A percentile compares a stretch with the other conserved stretches of the same genome.
phyloP scores from a whole-genome alignment of 2,329 filamentous ascomycete genomes.

The Lachnellula hyalina region DNA sequence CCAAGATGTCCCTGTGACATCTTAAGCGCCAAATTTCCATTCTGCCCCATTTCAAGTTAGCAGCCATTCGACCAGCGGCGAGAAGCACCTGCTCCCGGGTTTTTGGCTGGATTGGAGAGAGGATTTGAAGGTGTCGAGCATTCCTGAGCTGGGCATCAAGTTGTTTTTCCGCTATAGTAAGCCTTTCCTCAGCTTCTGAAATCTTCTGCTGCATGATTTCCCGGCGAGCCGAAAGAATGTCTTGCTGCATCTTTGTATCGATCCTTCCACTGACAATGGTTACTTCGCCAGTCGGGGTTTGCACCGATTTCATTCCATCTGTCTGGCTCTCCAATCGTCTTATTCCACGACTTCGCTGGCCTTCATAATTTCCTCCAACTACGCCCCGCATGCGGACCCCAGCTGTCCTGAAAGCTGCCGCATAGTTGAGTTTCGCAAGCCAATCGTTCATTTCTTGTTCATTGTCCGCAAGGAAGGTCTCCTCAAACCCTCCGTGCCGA shows the following conservation, averaged over 20 bases:
- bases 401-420: conserved; percentile 86
- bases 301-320: conserved; percentile 53
- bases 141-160: conserved; percentile 82
- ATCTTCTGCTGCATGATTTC: conserved; percentile 83
- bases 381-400: conserved; percentile 88
- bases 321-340: conserved; percentile 54
- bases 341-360: conserved; percentile 68
- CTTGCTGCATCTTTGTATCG: conserved; percentile 76
- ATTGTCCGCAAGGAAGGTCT: conserved; percentile 83
- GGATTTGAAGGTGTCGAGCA: conserved; percentile 79
- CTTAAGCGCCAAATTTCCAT: conserved; percentile 89
- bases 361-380: conserved; percentile 78
- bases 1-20: conserved; percentile 84
- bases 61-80: conserved; percentile 77
- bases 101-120: conserved; percentile 87
- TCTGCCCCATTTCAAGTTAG: conserved; percentile 88
- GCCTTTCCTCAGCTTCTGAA: conserved; percentile 72
- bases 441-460: conserved; percentile 95
- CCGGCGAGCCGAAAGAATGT: conserved; percentile 76
- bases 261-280: conserved; percentile 68
- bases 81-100: conserved; percentile 81
- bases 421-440: conserved; percentile 94
- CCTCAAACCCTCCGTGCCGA: conserved; percentile 78
- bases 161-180: conserved; percentile 67
- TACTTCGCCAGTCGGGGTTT: conserved; percentile 68